phyloP scores from a whole-genome alignment of 306 rosid species.

The Senna siamea region DNA sequence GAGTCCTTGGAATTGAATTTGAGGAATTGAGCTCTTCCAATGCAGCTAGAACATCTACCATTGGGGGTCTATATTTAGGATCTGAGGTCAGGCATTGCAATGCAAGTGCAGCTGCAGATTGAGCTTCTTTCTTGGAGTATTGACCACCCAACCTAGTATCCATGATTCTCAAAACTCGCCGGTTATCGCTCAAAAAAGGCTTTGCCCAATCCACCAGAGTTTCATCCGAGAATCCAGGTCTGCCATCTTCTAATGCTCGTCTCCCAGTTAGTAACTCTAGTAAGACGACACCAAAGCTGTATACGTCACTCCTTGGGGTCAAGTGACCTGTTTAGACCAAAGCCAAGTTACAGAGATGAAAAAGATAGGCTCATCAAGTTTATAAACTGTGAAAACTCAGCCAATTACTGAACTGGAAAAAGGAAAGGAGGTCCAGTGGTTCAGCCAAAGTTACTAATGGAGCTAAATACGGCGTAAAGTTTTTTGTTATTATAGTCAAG shows the following conservation, averaged over 20 bases:
- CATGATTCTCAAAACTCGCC: constrained; percentile 83
- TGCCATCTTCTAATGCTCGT: constrained; percentile 64
- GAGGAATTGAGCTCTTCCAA: constrained; percentile 67
- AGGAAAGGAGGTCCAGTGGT: neutral
- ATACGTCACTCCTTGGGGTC: constrained; percentile 84
- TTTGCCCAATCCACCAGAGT: constrained; percentile 91
- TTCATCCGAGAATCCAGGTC: constrained; percentile 65
- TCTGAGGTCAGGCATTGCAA: constrained; percentile 69
- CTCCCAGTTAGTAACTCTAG: constrained; percentile 81
- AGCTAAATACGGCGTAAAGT: too few species aligned
- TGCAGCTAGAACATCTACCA: constrained; percentile 66
- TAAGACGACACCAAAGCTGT: constrained; percentile 84
- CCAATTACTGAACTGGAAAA: neutral
- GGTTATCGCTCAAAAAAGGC: constrained; percentile 68
- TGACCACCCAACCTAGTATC: constrained; percentile 91
- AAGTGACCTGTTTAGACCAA: constrained; percentile 72
- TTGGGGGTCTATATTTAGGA: constrained; percentile 77
- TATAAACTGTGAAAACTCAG: neutral
- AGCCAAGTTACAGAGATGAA: constrained; percentile 7
- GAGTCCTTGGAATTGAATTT: constrained; percentile 44
- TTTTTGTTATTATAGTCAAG: too few species aligned
- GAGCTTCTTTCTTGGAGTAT: constrained; percentile 85
- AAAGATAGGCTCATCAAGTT: neutral
- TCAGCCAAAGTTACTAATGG: neutral
- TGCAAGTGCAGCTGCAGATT: constrained; percentile 81